Conservation (phyloP, 805 yeast species). For the Debaryomyces maramus region DNA sequence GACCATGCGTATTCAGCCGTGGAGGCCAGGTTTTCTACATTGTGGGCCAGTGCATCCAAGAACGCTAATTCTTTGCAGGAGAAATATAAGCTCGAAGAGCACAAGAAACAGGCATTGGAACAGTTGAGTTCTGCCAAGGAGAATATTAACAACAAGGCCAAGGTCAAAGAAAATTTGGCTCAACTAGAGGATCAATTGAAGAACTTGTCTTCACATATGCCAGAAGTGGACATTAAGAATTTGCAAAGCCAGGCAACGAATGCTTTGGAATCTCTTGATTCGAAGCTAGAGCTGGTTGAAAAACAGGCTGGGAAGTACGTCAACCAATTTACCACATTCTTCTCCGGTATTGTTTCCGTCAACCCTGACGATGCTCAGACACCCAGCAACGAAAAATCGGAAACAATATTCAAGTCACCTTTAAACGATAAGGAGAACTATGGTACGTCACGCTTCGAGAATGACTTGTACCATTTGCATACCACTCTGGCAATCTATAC, state of each 20-base stretch:
- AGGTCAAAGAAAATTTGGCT: conserved; percentile 22
- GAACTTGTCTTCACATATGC: conserved; percentile 14
- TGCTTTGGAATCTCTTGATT: conserved; percentile 68
- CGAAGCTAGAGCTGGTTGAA: conserved; percentile 70
- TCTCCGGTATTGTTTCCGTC: conserved; percentile 39
- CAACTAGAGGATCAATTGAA: conserved; percentile 30
- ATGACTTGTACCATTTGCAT: conserved; percentile 40
- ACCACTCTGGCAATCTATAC: conserved; percentile 26
- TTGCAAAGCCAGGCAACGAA: conserved; percentile 48
- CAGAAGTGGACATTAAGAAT: conserved; percentile 22
- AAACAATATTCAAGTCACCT: conserved; percentile 20
- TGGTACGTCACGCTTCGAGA: conserved; percentile 40
- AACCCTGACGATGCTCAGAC: conserved; percentile 15
- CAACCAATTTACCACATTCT: conserved; percentile 55
- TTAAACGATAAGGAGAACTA: conserved; percentile 23
- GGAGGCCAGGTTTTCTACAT: conserved; percentile 36
- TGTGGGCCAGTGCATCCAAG: conserved; percentile 36
- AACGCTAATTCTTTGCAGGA: conserved; percentile 31
- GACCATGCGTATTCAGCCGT: conserved; percentile 49
- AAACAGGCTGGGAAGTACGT: conserved; percentile 63
- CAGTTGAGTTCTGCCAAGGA: conserved; percentile 31
- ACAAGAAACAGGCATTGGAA: conserved; percentile 24
- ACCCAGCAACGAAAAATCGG: conserved; percentile 13
- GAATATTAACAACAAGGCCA: conserved; percentile 21
- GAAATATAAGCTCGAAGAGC: conserved; percentile 29